Conservation (phyloP, 208 protist species). For the Wallacemonas sp. region DNA sequence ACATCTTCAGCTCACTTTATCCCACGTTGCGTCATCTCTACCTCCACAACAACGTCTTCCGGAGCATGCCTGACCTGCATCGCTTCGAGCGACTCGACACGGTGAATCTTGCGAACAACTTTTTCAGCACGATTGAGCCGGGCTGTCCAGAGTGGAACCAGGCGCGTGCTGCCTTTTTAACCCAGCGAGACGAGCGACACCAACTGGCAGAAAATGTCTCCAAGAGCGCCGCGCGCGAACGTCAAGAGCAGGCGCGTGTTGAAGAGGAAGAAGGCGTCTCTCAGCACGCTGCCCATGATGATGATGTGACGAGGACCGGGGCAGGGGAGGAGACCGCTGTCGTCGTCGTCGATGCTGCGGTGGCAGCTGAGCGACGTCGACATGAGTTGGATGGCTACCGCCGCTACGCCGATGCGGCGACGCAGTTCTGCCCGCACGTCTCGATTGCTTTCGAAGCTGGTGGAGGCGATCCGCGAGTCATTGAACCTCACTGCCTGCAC, state of each 20-base stretch:
- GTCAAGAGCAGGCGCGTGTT: not conserved
- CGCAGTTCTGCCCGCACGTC: conserved; percentile 41
- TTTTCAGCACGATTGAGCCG: conserved; percentile 60
- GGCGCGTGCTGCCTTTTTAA: not conserved
- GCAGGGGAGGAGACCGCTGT: not conserved
- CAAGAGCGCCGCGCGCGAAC: conserved; percentile 42
- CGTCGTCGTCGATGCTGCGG: not conserved
- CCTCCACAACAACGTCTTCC: conserved; percentile 92
- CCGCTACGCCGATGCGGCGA: conserved; percentile 22
- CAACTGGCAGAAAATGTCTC: conserved; percentile 26
- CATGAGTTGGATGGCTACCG: conserved; percentile 35
- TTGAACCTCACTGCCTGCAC: not conserved
- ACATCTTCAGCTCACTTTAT: conserved; percentile 83
- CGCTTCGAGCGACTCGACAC: conserved; percentile 81
- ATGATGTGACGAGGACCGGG: too few species aligned
- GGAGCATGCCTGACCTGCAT: conserved; percentile 83
- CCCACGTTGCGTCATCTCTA: conserved; percentile 90
- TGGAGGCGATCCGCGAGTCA: conserved; percentile 2
- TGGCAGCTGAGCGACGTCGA: conserved; percentile 13
- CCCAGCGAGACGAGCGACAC: not conserved
- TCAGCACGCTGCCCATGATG: too few species aligned
- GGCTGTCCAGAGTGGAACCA: conserved; percentile 50
- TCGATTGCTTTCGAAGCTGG: conserved; percentile 9
- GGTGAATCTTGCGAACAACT: conserved; percentile 92
- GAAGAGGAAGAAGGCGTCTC: too few species aligned